A percentile compares a stretch with the other conserved stretches of the same genome.
These are phyloP conservation scores for Pyrenophora teres DNA, from an alignment of 2,329 filamentous ascomycete species.

Conservation along the genomic window DNA sequence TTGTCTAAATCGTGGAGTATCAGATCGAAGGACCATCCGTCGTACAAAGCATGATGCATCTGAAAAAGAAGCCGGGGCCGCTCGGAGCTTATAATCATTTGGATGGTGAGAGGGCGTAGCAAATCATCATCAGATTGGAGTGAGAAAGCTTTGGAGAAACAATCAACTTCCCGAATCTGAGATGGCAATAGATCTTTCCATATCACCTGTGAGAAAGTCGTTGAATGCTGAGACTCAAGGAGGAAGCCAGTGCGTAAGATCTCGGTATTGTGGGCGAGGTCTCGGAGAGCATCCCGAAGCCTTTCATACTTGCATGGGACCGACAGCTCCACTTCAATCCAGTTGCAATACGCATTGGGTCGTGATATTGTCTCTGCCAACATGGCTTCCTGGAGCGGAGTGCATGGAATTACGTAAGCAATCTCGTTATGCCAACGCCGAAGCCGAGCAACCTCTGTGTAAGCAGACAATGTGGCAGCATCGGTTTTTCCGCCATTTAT, in stretches of 20 bases:
- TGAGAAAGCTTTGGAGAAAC: constrained; percentile 49
- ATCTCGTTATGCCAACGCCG: constrained; percentile 16
- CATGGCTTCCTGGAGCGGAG: constrained; percentile 78
- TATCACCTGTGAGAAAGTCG: constrained; percentile 65
- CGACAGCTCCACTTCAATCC: constrained; percentile 67
- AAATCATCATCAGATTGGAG: constrained; percentile 47
- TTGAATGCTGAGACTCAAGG: constrained; percentile 46
- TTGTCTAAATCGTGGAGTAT: constrained; percentile 68
- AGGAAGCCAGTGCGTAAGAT: constrained; percentile 77
- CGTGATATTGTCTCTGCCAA: constrained; percentile 71
- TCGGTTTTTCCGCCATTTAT: neutral
- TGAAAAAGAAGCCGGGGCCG: constrained; percentile 51
- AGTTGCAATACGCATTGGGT: constrained; percentile 73
- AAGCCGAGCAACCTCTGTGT: constrained; percentile 18
- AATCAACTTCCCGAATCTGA: constrained; percentile 53
- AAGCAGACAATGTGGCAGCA: neutral
- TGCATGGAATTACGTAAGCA: constrained; percentile 62
- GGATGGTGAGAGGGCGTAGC: constrained; percentile 66
- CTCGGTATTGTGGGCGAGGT: constrained; percentile 56
- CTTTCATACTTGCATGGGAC: constrained; percentile 33
- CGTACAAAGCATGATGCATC: constrained; percentile 84
- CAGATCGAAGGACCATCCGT: constrained; percentile 90
- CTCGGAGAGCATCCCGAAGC: constrained; percentile 47
- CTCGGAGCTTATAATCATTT: constrained; percentile 51
- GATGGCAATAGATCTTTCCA: constrained; percentile 59